Conservation (phyloP, 23 red algal genomes). For the Cyanidiococcus yangmingshanensis region DNA sequence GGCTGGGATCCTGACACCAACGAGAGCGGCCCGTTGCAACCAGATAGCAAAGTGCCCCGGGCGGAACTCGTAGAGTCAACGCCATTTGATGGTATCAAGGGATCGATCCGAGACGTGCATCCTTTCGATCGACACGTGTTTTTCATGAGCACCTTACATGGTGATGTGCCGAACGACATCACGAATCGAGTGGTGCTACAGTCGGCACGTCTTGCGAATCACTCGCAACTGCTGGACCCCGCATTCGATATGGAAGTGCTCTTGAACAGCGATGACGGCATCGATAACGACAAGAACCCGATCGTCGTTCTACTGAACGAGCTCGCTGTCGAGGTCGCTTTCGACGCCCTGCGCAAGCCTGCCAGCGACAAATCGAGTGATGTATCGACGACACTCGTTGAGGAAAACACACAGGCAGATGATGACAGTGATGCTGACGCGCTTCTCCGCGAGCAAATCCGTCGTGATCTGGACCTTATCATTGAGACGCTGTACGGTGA, state of each 20-base stretch:
- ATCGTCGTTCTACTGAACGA: not conserved
- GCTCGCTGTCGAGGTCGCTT: not conserved
- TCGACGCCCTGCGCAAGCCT: not conserved
- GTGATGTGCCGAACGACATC: not conserved
- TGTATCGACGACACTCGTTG: not conserved
- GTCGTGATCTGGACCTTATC: not conserved
- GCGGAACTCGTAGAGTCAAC: not conserved
- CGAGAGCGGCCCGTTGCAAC: not conserved
- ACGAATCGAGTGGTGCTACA: not conserved
- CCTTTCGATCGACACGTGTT: slow-evolving; percentile 8
- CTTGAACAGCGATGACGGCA: not conserved
- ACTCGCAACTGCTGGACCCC: not conserved
- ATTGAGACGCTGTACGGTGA: slow-evolving; percentile 13
- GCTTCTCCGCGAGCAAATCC: not conserved
- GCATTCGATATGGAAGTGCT: not conserved
- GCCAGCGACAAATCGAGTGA: not conserved
- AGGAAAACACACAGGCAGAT: not conserved
- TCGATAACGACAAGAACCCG: not conserved
- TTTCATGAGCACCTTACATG: not conserved
- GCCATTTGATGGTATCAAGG: not conserved
- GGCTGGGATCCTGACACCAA: not conserved
- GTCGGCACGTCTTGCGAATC: not conserved
- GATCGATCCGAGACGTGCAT: not conserved
- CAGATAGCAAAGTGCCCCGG: not conserved
- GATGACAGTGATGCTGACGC: not conserved